Conservation (phyloP, 495 filamentous ascomycete genomes). For the Penicillium steckii region DNA sequence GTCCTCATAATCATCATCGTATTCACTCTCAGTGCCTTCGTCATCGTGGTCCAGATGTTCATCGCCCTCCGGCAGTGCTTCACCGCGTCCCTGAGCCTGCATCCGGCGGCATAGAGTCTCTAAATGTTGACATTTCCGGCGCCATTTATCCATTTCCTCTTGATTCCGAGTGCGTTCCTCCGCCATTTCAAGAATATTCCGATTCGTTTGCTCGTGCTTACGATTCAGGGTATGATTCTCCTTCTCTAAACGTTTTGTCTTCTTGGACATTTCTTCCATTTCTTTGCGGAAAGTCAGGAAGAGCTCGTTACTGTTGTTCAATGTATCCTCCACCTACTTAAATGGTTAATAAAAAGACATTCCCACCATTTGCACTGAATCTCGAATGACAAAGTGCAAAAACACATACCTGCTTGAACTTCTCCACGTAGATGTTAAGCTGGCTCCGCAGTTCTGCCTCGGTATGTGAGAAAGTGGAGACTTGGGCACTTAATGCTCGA, state of each 20-base stretch:
- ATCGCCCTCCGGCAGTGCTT: slow-evolving; percentile 48
- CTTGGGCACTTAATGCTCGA: slow-evolving; percentile 82
- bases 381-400: no score
- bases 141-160: slow-evolving; percentile 74
- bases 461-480: slow-evolving; percentile 94
- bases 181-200: slow-evolving; percentile 96
- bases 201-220: slow-evolving; percentile 90
- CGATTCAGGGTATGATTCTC: slow-evolving; percentile 89
- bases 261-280: slow-evolving; percentile 99
- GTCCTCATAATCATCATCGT: slow-evolving; percentile 67
- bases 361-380: no score
- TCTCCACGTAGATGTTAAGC: slow-evolving; percentile 98
- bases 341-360: background rate
- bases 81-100: slow-evolving; percentile 85
- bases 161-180: slow-evolving; percentile 85
- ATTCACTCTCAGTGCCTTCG: slow-evolving; percentile 68
- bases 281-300: slow-evolving; percentile 98
- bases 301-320: slow-evolving; percentile 98
- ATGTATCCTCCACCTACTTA: slow-evolving; percentile 88
- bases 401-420: slow-evolving; percentile 93
- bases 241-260: slow-evolving; percentile 95
- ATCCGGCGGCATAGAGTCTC: slow-evolving; percentile 91
- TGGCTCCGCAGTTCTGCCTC: slow-evolving; percentile 92
- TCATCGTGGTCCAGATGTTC: slow-evolving; percentile 63
- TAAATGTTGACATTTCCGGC: slow-evolving; percentile 88